Evolutionary conservation across 2,329 filamentous ascomycete species (phyloP), one percentile per base, ranked within the genome.

Genomic region (Aspergillus sp.): DNA sequence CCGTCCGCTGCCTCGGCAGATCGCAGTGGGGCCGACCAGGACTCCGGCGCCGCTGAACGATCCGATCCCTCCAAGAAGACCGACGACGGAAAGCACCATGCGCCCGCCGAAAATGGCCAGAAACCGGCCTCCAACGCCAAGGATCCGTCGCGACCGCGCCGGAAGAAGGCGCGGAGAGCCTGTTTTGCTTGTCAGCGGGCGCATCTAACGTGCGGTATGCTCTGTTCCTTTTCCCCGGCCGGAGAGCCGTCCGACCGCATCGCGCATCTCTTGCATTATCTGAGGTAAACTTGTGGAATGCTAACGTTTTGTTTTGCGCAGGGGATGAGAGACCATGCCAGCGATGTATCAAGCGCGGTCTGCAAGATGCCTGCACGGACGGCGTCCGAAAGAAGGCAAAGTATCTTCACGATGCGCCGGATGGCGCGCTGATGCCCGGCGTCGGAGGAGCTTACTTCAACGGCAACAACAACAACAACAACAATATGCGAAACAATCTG

Each of bases 351-450:
- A 96, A 96, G 73, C 87, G 94, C 63, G 90, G 90, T 43, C 82
- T 97, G 19, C 89, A 91, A 65, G 91, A 96, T 69, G 85, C 85
- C 55, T 99, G 94, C 67, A 91, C 96, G 71, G 94, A 99, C 68
- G 94, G 94, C 49, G 91, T 97, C 47, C 88, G 94, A 58, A 99
- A 99, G 75, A 99, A 97, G 80, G 94, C 94, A 48, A 99, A 99
- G 73, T 99, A 99, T 72, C 88, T 99, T 51, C 92, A 97, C 67
- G 94, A 97, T 79, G 91, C 93, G 22, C 92, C 93, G 33, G 85
- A 90, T 48, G 91, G 95, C 69, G 91, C 91, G 43, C 79, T 96
- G 56, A 83, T 93, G 67, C 90, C 92, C n/a, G 90, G 94, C 40
- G 81, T 94, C 45, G 86, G 87, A 56, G 87, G 84, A 64, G 89